Evolutionary conservation across 225 moss, liverwort and hornwort species (phyloP).

Genomic region (Bryoerythrophyllum caledonicum): DNA sequence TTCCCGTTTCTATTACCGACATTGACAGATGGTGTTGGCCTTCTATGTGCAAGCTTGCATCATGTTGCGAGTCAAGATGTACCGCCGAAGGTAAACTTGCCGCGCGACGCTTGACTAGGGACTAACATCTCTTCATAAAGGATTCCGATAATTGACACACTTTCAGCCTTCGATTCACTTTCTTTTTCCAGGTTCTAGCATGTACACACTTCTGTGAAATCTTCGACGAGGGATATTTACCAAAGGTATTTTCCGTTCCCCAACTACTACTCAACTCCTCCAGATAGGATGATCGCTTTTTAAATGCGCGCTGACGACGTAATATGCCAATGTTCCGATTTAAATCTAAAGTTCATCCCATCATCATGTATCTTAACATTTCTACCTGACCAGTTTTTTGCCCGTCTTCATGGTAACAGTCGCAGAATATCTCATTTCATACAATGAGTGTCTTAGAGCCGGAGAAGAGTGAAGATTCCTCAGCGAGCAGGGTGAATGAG

Average conservation of each 20-base stretch:
- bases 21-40: slow-evolving; percentile 88
- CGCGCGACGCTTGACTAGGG: not conserved
- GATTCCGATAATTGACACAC: not conserved
- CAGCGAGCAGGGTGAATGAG: slow-evolving; percentile 42
- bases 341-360: not conserved
- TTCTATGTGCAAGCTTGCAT: slow-evolving; percentile 84
- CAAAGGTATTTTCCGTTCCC: slow-evolving; percentile 46
- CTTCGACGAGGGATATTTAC: slow-evolving; percentile 61
- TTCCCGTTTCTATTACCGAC: not conserved
- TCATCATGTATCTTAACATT: too few relatives aligned
- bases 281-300: not conserved
- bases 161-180: slow-evolving; percentile 8
- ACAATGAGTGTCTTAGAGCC: slow-evolving; percentile 85
- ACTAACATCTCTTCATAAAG: not conserved
- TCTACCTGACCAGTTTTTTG: slow-evolving; percentile 10
- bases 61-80: slow-evolving; percentile 43
- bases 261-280: not conserved
- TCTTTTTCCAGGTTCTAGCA: slow-evolving; percentile 67
- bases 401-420: slow-evolving; percentile 43
- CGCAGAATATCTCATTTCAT: slow-evolving; percentile 63
- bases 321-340: not conserved
- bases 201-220: slow-evolving; percentile 89
- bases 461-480: slow-evolving; percentile 28
- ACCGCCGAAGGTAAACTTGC: slow-evolving; percentile 65
- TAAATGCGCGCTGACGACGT: not conserved